Evolutionary conservation across 257 asterid species (phyloP).

Genomic region (Henckelia pumila): DNA sequence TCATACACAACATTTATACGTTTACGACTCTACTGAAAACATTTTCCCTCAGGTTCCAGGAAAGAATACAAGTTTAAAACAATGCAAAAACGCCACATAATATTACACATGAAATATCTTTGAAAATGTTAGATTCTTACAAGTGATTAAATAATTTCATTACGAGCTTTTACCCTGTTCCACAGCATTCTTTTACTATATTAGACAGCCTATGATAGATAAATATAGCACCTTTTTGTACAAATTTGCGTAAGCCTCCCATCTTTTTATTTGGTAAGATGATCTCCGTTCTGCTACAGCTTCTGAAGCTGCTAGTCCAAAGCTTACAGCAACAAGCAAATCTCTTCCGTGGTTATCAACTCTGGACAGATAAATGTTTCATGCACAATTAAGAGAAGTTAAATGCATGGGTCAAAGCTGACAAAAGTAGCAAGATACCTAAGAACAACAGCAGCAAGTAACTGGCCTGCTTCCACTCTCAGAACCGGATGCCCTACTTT

Average conservation of each 20-base stretch:
- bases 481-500: conserved; percentile 95
- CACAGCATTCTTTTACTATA: conserved; percentile 15
- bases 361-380: conserved; percentile 43
- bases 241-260: conserved; percentile 88
- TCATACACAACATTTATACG: conserved; percentile 2
- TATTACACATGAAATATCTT: not conserved
- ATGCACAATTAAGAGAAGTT: conserved; percentile 22
- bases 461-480: conserved; percentile 92
- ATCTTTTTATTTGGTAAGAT: conserved; percentile 65
- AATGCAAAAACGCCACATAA: conserved; percentile 1
- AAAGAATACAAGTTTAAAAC: conserved; percentile 10
- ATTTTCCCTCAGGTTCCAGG: conserved; percentile 5
- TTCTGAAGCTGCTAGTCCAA: conserved; percentile 77
- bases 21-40: not conserved
- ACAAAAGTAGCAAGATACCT: conserved; percentile 47
- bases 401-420: conserved; percentile 13
- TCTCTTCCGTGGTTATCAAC: conserved; percentile 81
- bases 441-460: conserved; percentile 90
- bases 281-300: conserved; percentile 91
- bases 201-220: not conserved
- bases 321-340: conserved; percentile 92
- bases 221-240: conserved; percentile 65
- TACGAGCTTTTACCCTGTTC: conserved; percentile 11
- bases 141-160: not conserved
- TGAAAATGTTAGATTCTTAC: not conserved